Base-by-base conservation (phyloP, 352 stramenopile species). In the Pythium dissimile region DNA sequence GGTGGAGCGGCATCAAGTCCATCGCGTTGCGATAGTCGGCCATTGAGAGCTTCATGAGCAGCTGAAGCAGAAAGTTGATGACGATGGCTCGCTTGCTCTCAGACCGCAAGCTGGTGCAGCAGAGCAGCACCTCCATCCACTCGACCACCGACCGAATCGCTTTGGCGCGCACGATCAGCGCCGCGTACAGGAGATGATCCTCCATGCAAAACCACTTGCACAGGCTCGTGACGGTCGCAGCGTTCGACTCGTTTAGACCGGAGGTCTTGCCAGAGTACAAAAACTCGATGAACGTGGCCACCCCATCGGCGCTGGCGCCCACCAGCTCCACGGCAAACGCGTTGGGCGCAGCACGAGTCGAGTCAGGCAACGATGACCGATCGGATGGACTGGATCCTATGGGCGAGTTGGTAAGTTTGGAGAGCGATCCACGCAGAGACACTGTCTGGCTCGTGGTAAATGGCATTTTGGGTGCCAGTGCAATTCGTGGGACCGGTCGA, bases 281-380 rank as follows among this genome's bases (percentile, higher is more conserved):
- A 43, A 81, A 91, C 56, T 91, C 80, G 12, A 91, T 54, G 1
- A 68, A 38, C 2, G 66, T 68, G n/a, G 80, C 81, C 1, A 84
- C 39, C 1, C 73, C 75, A 32, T 56, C 69, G n/a, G 78, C 44
- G 20, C 61, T 69, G 1, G 73, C 62, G 5, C 59, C 60, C 15
- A 71, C 28, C 20, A 88, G 61, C 56, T 83, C 60, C 6, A 88
- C 69, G 20, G 83, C 71, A 50, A 82, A 49, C 1, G 72, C 50
- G 10, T 60, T 50, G 42, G 20, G 28, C 2, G 21, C 23, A 8
- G 32, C 15, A 0, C 26, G 16, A 2, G 18, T 34, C 8, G 24
- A 26, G 3, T 30, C n/a, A 5, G 15, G 16, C 13, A 37, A 41
- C 2, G 59, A 28, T 12, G 30, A 18, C 2, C 16, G 52, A 7